phyloP scores from a whole-genome alignment of 2,329 filamentous ascomycete species.

The Pseudogymnoascus sp. region DNA sequence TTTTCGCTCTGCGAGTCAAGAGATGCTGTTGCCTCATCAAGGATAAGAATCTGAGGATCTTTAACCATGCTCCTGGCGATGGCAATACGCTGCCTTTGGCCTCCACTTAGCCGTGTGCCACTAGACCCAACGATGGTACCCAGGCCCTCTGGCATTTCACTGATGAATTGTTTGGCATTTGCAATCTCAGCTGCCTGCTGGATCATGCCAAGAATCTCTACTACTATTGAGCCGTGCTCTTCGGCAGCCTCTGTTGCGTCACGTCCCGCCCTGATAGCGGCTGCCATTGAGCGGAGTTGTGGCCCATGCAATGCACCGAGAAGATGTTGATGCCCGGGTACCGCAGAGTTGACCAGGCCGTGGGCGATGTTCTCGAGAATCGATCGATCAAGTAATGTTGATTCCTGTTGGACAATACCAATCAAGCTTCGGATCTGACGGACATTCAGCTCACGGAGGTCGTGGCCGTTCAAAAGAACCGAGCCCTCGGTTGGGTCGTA shows the following conservation, averaged over 20 bases:
- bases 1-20: conserved; percentile 95
- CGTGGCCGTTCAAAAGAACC: conserved; percentile 32
- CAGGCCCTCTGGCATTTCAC: conserved; percentile 58
- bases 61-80: conserved; percentile 55
- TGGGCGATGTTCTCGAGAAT: conserved; percentile 41
- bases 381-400: conserved; percentile 33
- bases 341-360: conserved; percentile 36
- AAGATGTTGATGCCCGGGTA: conserved; percentile 30
- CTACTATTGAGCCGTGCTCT: neutral
- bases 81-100: conserved; percentile 69
- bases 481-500: conserved; percentile 41
- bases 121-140: conserved; percentile 65
- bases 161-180: conserved; percentile 56
- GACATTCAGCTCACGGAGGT: conserved; percentile 30
- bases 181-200: conserved; percentile 2
- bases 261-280: neutral
- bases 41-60: conserved; percentile 77
- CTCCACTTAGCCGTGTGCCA: conserved; percentile 67
- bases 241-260: neutral
- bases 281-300: conserved; percentile 4
- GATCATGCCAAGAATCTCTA: neutral
- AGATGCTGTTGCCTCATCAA: conserved; percentile 93
- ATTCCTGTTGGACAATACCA: conserved; percentile 20
- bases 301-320: neutral
- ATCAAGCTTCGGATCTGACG: conserved; percentile 22